Percentiles rank a stretch among this genome's conserved stretches.
Conservation (phyloP, 345 rosid genomes). For the Balakata baccata region DNA sequence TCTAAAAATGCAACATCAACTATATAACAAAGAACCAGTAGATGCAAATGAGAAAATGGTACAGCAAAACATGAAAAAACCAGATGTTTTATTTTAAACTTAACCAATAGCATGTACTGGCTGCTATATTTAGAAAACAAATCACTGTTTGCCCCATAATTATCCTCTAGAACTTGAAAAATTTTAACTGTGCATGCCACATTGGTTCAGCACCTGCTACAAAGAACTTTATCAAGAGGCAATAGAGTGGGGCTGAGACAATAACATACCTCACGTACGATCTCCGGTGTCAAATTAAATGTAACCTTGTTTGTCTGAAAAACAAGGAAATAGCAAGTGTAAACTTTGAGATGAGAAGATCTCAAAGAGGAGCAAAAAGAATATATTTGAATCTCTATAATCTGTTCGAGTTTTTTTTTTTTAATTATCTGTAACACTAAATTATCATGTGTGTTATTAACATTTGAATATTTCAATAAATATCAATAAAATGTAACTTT, state of each 20-base stretch:
- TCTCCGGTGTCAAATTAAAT: conserved; percentile 79
- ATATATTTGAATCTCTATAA: neutral
- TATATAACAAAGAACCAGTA: neutral
- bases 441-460: neutral
- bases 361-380: neutral
- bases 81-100: too few species aligned
- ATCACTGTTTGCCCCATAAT: neutral
- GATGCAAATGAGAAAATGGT: neutral
- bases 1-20: neutral
- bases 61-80: neutral
- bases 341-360: neutral
- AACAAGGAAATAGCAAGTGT: conserved; percentile 12
- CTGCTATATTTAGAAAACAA: neutral
- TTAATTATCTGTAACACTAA: too few species aligned
- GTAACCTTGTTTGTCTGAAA: conserved; percentile 91
- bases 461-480: neutral
- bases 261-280: conserved; percentile 72
- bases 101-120: neutral
- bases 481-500: neutral
- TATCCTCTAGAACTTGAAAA: neutral
- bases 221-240: too few species aligned
- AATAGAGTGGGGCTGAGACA: neutral
- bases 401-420: neutral
- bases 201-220: too few species aligned
- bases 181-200: too few species aligned